These are phyloP conservation scores for Aspergillus sp. DNA, from an alignment of 2,329 filamentous ascomycete genomes.

Conservation along the genomic window DNA sequence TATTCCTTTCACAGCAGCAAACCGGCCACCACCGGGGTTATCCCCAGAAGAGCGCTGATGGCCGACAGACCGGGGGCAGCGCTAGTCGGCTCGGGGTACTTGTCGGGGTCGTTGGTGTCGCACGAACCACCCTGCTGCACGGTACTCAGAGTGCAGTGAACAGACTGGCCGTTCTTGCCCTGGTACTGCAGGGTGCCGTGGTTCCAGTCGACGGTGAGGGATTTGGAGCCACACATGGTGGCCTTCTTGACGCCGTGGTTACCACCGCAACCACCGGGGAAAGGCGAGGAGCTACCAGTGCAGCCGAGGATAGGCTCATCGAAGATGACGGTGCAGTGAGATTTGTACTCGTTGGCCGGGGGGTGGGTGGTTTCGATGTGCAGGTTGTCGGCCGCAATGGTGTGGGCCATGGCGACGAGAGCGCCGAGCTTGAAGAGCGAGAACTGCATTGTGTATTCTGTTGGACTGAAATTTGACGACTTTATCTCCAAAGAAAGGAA, in stretches of 20 bases:
- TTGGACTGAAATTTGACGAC: neutral
- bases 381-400: constrained; percentile 7
- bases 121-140: constrained; percentile 5
- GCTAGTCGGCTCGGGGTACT: constrained; percentile 1
- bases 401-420: constrained; percentile 7
- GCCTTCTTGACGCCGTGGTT: constrained; percentile 16
- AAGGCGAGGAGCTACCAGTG: constrained; percentile 10
- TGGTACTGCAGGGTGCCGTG: constrained; percentile 6
- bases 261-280: constrained; percentile 13
- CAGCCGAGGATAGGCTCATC: constrained; percentile 10
- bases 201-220: constrained; percentile 7
- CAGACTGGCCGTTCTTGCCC: constrained; percentile 2
- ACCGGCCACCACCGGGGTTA: constrained; percentile 5
- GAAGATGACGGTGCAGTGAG: constrained; percentile 11
- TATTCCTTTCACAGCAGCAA: constrained; percentile 1
- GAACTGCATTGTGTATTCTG: neutral
- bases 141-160: constrained; percentile 9
- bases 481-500: neutral
- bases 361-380: constrained; percentile 9
- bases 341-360: constrained; percentile 7
- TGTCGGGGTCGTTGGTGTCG: constrained; percentile 6
- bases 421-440: constrained; percentile 7
- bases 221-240: constrained; percentile 3
- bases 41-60: constrained; percentile 2
- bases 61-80: neutral